These are phyloP conservation scores for Calocybe gambosa DNA, from an alignment of 1,284 basidiomycete genomes.

Conservation along the genomic window DNA sequence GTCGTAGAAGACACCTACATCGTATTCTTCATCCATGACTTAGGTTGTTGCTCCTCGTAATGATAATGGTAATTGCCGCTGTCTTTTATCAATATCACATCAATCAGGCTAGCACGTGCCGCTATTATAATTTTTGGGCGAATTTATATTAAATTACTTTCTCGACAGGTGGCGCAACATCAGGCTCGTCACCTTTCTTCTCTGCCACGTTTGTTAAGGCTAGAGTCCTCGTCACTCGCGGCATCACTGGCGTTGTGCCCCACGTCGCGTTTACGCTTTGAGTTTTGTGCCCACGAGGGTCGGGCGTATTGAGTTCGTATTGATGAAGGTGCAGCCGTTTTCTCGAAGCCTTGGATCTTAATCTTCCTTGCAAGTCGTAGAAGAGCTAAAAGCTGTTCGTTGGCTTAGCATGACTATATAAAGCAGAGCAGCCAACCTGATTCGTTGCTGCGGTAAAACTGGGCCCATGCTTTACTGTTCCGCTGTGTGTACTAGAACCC, in stretches of 20 bases:
- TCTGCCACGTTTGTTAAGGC: constrained; percentile 21
- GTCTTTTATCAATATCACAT: constrained; percentile 13
- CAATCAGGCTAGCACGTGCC: constrained; percentile 16
- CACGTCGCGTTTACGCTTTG: constrained; percentile 28
- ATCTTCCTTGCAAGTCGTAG: constrained; percentile 34
- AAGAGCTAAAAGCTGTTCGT: constrained; percentile 23
- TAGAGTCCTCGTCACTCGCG: constrained; percentile 15
- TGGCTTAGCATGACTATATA: not conserved
- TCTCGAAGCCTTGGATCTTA: constrained; percentile 15
- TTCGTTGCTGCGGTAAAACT: constrained; percentile 49
- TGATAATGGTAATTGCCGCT: constrained; percentile 4
- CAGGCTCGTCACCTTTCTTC: constrained; percentile 12
- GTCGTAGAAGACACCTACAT: constrained; percentile 42
- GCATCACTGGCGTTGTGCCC: constrained; percentile 18
- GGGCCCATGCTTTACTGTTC: constrained; percentile 50
- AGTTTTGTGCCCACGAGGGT: constrained; percentile 20
- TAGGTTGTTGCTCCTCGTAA: constrained; percentile 11
- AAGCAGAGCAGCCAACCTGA: constrained; percentile 29
- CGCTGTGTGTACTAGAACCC: constrained; percentile 43
- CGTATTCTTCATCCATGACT: constrained; percentile 86
- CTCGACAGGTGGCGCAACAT: too few relatives aligned
- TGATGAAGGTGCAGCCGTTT: constrained; percentile 15
- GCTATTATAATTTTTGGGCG: not conserved
- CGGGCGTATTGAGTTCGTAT: constrained; percentile 22
- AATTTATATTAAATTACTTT: too few relatives aligned